Percentiles rank a stretch among this genome's conserved stretches.
Conservation (phyloP, 257 asterid genomes). For the Petunia axillaris region DNA sequence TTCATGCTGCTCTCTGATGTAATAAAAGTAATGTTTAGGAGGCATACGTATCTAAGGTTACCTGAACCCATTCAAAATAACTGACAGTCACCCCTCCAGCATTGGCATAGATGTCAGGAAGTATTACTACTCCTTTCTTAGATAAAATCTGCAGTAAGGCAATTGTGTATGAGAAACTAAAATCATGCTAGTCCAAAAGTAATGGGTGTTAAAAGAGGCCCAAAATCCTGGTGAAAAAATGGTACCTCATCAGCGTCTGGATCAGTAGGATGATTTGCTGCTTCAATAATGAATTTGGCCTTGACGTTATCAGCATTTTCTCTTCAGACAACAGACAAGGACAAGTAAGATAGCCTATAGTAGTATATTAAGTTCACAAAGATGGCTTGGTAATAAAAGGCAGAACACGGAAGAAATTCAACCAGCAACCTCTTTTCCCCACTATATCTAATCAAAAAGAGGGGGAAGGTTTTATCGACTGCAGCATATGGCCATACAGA, state of each 20-base stretch:
- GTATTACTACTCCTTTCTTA: slow-evolving; percentile 71
- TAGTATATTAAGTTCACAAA: not conserved
- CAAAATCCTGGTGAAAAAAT: not conserved
- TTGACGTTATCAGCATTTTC: slow-evolving; percentile 74
- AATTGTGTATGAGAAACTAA: not conserved
- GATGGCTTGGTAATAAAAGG: not conserved
- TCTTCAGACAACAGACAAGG: slow-evolving; percentile 43
- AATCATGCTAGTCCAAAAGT: not conserved
- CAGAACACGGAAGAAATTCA: not conserved
- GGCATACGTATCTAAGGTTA: slow-evolving; percentile 31
- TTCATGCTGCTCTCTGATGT: not conserved
- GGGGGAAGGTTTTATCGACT: not conserved
- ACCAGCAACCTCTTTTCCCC: not conserved
- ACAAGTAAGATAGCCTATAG: not conserved
- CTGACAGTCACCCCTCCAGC: slow-evolving; percentile 95
- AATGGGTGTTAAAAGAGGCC: not conserved
- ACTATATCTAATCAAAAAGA: not conserved
- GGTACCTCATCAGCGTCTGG: slow-evolving; percentile 95
- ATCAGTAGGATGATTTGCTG: slow-evolving; percentile 93
- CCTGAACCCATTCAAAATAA: slow-evolving; percentile 98
- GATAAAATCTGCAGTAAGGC: slow-evolving; percentile 64
- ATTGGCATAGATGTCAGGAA: slow-evolving; percentile 89
- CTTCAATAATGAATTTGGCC: slow-evolving; percentile 84
- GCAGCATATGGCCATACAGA: not conserved
- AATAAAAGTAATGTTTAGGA: not conserved